Conservation (phyloP, 768 basidiomycete species). For the Panus rudis region DNA sequence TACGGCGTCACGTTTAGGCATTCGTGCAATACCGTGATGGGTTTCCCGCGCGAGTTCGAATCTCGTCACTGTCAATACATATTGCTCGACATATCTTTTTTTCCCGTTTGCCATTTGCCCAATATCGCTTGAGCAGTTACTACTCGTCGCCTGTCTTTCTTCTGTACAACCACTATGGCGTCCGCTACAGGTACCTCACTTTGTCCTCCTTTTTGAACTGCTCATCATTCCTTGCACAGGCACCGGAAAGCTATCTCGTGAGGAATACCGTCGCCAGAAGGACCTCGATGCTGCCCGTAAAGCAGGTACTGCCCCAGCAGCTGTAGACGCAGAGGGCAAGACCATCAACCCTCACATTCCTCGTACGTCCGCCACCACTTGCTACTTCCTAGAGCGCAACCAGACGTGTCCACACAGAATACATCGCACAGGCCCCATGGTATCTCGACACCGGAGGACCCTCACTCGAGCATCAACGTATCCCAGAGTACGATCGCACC, state of each 20-base stretch:
- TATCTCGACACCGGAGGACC: slow-evolving; percentile 94
- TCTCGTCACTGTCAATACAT: slow-evolving; percentile 47
- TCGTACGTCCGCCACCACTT: slow-evolving; percentile 45
- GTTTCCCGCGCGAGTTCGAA: slow-evolving; percentile 55
- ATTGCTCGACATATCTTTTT: slow-evolving; percentile 7
- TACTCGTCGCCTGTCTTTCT: too few species aligned
- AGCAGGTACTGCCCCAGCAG: slow-evolving; percentile 95
- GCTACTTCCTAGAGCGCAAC: neutral
- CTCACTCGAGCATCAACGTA: slow-evolving; percentile 90
- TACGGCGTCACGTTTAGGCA: slow-evolving; percentile 55
- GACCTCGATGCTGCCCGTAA: slow-evolving; percentile 97
- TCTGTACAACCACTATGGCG: slow-evolving; percentile 15
- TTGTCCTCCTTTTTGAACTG: neutral
- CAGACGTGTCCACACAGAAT: slow-evolving; percentile 46
- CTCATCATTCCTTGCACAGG: slow-evolving; percentile 16
- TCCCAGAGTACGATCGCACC: slow-evolving; percentile 53
- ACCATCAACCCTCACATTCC: slow-evolving; percentile 99
- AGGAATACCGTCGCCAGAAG: slow-evolving; percentile 92
- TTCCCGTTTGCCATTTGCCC: neutral
- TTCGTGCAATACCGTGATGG: slow-evolving; percentile 40
- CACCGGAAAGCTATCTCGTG: slow-evolving; percentile 82
- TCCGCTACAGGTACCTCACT: slow-evolving; percentile 13
- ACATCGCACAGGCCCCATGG: slow-evolving; percentile 98
- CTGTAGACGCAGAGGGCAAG: slow-evolving; percentile 89
- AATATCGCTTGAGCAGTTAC: too few species aligned